Evolutionary conservation across 306 rosid species (phyloP).

Genomic region (Acacia acuminata): DNA sequence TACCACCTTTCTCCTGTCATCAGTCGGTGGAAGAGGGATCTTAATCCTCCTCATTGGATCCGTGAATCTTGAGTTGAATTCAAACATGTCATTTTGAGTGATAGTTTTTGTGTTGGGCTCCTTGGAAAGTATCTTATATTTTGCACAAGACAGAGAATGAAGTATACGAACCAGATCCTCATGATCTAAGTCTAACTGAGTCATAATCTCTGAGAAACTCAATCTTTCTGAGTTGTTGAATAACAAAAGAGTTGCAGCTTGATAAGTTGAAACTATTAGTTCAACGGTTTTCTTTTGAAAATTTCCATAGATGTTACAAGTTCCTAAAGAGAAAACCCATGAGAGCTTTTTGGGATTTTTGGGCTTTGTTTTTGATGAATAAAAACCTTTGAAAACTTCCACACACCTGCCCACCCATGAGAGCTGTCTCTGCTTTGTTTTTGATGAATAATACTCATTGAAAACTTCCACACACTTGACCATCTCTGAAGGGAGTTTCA

Average conservation of each 20-base stretch:
- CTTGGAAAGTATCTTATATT: background rate
- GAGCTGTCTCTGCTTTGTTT: background rate
- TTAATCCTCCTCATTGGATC: background rate
- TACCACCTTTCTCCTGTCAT: slow-evolving; percentile 55
- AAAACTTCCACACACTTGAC: slow-evolving; percentile 11
- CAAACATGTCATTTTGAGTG: background rate
- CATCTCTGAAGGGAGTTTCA: slow-evolving; percentile 69
- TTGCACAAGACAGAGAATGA: background rate
- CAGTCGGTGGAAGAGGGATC: slow-evolving; percentile 36
- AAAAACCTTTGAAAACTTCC: background rate
- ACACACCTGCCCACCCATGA: slow-evolving; percentile 41
- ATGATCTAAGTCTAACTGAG: background rate
- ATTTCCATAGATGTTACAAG: background rate
- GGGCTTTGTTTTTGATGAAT: background rate
- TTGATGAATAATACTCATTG: background rate
- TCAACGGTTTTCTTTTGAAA: background rate
- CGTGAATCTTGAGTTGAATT: no score
- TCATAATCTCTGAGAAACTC: background rate
- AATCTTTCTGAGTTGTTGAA: background rate
- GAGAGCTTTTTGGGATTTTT: background rate
- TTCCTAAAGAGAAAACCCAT: background rate
- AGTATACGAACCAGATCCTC: background rate
- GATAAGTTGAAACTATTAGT: background rate
- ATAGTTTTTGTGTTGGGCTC: background rate
- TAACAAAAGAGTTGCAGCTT: background rate